Evolutionary conservation across 345 rosid species (phyloP).

Genomic region (Eucalyptus brandiana): DNA sequence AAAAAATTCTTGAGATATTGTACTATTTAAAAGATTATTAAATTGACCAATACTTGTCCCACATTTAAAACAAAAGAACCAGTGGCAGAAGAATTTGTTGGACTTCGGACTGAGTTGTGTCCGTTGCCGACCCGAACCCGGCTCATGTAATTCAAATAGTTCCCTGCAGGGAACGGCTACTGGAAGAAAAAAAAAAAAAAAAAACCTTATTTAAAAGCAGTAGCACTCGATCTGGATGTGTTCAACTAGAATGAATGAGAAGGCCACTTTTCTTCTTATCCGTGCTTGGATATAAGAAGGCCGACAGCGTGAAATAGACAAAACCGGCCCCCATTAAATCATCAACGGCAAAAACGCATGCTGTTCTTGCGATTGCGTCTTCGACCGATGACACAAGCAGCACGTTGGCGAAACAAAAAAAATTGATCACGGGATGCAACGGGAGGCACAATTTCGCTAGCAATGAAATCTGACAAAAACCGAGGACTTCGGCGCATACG

Average conservation of each 20-base stretch:
- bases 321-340: background rate
- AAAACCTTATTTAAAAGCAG: background rate
- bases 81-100: background rate
- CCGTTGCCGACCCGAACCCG: background rate
- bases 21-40: background rate
- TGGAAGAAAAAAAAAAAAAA: background rate
- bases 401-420: background rate
- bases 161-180: background rate
- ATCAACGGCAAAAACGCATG: background rate
- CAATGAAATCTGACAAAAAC: background rate
- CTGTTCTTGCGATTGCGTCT: background rate
- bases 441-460: background rate
- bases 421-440: background rate
- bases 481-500: background rate
- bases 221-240: background rate
- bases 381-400: background rate
- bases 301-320: background rate
- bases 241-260: background rate
- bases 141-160: background rate
- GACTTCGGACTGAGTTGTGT: background rate
- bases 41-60: background rate
- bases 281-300: background rate
- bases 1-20: background rate
- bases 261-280: background rate
- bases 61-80: background rate